Evolutionary conservation across 2,329 filamentous ascomycete genomes (phyloP).

Genomic region (Arthrobotrys pseudoclavata): DNA sequence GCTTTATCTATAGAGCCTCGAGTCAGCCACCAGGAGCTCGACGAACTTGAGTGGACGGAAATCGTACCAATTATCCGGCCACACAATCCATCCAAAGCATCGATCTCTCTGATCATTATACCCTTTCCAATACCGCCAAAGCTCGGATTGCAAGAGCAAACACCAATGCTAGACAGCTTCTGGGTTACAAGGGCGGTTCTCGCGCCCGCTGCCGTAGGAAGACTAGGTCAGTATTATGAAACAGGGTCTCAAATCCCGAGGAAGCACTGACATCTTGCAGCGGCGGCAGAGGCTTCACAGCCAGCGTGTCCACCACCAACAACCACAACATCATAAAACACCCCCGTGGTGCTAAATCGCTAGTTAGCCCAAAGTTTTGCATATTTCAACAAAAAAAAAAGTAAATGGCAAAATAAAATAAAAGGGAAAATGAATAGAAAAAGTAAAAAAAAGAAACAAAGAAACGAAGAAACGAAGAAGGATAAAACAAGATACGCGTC

Average conservation of each 20-base stretch:
- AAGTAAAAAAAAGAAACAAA: background rate
- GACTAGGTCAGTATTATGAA: conserved; percentile 19
- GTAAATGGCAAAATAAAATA: background rate
- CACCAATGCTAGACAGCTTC: conserved; percentile 86
- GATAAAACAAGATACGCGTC: background rate
- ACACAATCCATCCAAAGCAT: conserved; percentile 91
- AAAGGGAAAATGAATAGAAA: background rate
- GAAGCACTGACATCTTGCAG: conserved; percentile 73
- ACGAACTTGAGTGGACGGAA: background rate
- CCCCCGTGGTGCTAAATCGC: conserved; percentile 33
- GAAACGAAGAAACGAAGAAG: background rate
- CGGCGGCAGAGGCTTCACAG: conserved; percentile 90
- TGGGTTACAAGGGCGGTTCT: conserved; percentile 91
- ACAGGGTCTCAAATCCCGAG: conserved; percentile 9
- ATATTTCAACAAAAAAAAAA: conserved; percentile 16
- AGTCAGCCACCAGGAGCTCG: conserved; percentile 25
- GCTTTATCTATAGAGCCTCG: conserved; percentile 76
- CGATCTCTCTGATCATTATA: conserved; percentile 93
- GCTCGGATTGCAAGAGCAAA: conserved; percentile 96
- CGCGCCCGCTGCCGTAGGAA: conserved; percentile 74
- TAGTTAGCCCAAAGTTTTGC: conserved; percentile 6
- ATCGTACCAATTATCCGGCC: conserved; percentile 73
- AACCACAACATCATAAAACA: conserved; percentile 86
- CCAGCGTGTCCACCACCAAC: conserved; percentile 97
- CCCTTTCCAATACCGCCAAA: conserved; percentile 99